phyloP scores from a whole-genome alignment of 495 filamentous ascomycete genomes.

The Neurospora sp. region DNA sequence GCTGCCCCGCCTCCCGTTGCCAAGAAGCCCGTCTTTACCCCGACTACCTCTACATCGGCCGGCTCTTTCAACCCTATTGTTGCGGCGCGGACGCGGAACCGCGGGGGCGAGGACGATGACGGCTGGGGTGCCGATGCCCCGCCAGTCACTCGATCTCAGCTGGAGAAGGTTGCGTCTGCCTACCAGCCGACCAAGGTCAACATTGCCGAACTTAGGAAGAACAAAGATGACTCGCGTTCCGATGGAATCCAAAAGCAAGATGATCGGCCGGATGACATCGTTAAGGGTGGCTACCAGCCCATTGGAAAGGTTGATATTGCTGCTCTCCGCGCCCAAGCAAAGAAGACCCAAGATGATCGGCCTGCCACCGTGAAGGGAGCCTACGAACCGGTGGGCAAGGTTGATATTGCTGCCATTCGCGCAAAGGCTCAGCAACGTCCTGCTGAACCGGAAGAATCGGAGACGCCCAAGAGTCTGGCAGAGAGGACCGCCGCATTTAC shows the following conservation, averaged over 20 bases:
- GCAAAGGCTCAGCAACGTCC: constrained; percentile 60
- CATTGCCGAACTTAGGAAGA: constrained; percentile 64
- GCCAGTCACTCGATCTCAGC: constrained; percentile 66
- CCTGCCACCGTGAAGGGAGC: constrained; percentile 78
- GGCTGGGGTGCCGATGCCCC: constrained; percentile 97
- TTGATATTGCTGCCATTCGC: constrained; percentile 88
- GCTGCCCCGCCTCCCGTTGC: constrained; percentile 55
- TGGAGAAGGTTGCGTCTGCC: constrained; percentile 88
- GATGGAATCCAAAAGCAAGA: constrained; percentile 27
- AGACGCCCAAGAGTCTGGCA: constrained; percentile 45
- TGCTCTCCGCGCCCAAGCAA: constrained; percentile 70
- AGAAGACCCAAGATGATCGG: constrained; percentile 59
- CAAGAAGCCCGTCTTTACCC: constrained; percentile 84
- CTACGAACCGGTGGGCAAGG: constrained; percentile 88
- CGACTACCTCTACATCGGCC: constrained; percentile 57
- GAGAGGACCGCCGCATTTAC: constrained; percentile 58
- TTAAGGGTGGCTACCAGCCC: constrained; percentile 88
- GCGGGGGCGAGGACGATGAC: constrained; percentile 48
- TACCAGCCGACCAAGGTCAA: constrained; percentile 94
- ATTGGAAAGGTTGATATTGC: constrained; percentile 95
- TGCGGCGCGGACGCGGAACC: constrained; percentile 38
- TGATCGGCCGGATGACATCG: constrained; percentile 48
- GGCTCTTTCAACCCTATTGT: constrained; percentile 55
- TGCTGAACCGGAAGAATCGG: constrained; percentile 33
- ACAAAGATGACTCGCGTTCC: constrained; percentile 50